Evolutionary conservation across 495 filamentous ascomycete genomes (phyloP).

Genomic region (Oidiodendron maius): DNA sequence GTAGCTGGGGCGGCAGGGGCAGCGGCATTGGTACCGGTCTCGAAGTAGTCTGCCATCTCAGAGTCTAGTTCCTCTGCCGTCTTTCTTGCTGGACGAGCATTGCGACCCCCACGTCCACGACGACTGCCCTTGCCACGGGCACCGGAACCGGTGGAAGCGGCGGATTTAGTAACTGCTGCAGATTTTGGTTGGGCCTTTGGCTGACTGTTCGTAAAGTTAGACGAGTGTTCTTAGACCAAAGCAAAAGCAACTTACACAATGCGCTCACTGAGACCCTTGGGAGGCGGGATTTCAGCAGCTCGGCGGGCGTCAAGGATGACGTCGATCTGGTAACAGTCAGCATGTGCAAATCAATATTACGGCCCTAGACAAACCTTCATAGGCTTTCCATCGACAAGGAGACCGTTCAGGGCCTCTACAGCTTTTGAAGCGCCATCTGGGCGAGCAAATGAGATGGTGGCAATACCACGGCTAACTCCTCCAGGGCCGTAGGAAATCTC

Average conservation of each 20-base stretch:
- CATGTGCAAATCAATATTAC: neutral
- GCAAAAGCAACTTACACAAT: conserved; percentile 53
- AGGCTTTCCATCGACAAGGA: conserved; percentile 80
- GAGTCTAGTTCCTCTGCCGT: conserved; percentile 89
- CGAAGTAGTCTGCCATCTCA: conserved; percentile 93
- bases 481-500: conserved; percentile 88
- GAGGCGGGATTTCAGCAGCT: conserved; percentile 54
- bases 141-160: conserved; percentile 33
- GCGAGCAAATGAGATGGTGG: conserved; percentile 68
- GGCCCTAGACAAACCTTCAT: conserved; percentile 66
- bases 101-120: conserved; percentile 39
- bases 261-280: conserved; percentile 80
- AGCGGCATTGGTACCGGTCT: conserved; percentile 29
- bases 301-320: conserved; percentile 75
- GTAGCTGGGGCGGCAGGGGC: conserved; percentile 26
- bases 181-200: conserved; percentile 81
- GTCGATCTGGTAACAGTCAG: conserved; percentile 62
- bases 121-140: conserved; percentile 46
- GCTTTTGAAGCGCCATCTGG: conserved; percentile 76
- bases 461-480: conserved; percentile 80
- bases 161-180: conserved; percentile 61
- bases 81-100: conserved; percentile 74
- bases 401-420: conserved; percentile 71
- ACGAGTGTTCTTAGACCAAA: neutral
- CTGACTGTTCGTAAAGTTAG: conserved; percentile 34